Percentiles rank a stretch among this genome's conserved stretches.
Conservation (phyloP, 2,329 filamentous ascomycete species). For the Cladosporium sp. region DNA sequence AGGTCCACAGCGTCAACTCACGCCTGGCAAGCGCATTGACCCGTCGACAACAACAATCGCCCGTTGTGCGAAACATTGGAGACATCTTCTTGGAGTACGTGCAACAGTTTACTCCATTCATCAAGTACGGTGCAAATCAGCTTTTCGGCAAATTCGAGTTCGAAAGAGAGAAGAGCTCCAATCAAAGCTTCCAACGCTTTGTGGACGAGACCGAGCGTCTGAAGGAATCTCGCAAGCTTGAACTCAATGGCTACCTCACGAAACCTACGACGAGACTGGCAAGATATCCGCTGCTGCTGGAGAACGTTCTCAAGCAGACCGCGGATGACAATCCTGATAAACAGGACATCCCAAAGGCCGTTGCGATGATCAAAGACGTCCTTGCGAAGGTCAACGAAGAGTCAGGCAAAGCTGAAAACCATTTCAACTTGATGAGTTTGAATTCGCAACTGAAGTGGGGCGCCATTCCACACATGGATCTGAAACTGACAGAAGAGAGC, state of each 20-base stretch:
- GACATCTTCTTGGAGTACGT: constrained; percentile 93
- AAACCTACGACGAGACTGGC: constrained; percentile 95
- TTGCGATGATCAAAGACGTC: constrained; percentile 80
- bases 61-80: constrained; percentile 82
- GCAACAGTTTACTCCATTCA: constrained; percentile 91
- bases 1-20: constrained; percentile 89
- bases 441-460: constrained; percentile 90
- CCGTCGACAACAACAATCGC: constrained; percentile 81
- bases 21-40: constrained; percentile 85
- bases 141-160: constrained; percentile 97
- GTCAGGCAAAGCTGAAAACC: constrained; percentile 94
- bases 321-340: constrained; percentile 85
- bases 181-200: constrained; percentile 80
- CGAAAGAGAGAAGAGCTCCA: constrained; percentile 87
- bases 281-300: constrained; percentile 85
- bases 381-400: constrained; percentile 86
- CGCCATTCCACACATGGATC: constrained; percentile 82
- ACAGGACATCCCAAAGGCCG: constrained; percentile 84
- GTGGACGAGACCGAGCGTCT: constrained; percentile 94
- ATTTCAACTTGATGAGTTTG: constrained; percentile 88
- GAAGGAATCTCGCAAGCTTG: constrained; percentile 93
- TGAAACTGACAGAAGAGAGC: constrained; percentile 90
- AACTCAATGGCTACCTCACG: constrained; percentile 94
- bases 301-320: constrained; percentile 88
- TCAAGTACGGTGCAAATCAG: constrained; percentile 92